phyloP scores from a whole-genome alignment of 768 basidiomycete genomes.

The Cubamyces sp. region DNA sequence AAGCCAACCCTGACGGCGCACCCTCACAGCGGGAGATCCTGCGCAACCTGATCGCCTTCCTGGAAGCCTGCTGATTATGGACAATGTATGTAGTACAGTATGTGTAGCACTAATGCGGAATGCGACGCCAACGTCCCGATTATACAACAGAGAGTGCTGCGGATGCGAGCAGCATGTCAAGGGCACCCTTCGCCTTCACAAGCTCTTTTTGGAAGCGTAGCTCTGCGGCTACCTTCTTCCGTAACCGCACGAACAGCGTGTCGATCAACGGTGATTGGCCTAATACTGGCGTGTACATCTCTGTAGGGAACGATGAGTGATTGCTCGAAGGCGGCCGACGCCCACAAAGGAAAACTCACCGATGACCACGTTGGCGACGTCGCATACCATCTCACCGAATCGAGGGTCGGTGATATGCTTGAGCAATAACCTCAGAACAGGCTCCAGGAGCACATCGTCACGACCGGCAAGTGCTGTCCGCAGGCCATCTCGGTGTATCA shows the following conservation, averaged over 20 bases:
- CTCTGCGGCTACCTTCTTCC: conserved; percentile 84
- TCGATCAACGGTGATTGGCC: conserved; percentile 95
- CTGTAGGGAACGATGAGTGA: conserved; percentile 45
- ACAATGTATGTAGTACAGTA: conserved; percentile 20
- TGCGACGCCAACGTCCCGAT: neutral
- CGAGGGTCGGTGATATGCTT: conserved; percentile 89
- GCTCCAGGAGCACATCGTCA: conserved; percentile 92
- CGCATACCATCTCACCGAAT: conserved; percentile 88
- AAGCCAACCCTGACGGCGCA: conserved; percentile 41
- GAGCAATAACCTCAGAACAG: conserved; percentile 82
- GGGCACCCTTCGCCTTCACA: conserved; percentile 77
- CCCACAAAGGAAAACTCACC: conserved; percentile 52
- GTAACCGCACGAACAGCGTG: conserved; percentile 76
- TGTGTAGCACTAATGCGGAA: conserved; percentile 15
- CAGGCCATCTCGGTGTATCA: conserved; percentile 90
- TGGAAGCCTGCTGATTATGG: conserved; percentile 45
- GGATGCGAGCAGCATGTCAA: conserved; percentile 87
- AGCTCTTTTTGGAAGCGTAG: conserved; percentile 88
- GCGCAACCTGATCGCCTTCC: conserved; percentile 65
- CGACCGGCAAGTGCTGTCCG: conserved; percentile 84
- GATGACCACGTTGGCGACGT: conserved; percentile 78
- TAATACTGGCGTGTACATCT: conserved; percentile 90
- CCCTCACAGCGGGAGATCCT: conserved; percentile 71
- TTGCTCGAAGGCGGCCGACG: neutral
- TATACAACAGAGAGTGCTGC: conserved; percentile 40